phyloP scores from a whole-genome alignment of 345 rosid genomes.

The Punica granatum region DNA sequence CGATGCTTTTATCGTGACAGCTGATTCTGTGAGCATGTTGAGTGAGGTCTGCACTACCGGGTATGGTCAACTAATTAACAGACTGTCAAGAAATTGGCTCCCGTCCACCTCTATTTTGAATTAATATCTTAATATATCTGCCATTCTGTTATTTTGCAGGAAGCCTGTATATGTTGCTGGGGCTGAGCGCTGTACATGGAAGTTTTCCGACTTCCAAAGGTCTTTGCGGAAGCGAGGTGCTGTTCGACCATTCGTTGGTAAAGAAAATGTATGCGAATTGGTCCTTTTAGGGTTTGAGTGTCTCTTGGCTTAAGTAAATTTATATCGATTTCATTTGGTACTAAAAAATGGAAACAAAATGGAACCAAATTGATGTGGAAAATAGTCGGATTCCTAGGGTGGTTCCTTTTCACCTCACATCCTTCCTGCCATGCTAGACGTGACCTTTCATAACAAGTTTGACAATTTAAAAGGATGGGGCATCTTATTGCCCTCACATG shows the following conservation, averaged over 20 bases:
- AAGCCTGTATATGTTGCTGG: slow-evolving; percentile 84
- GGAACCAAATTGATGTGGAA: neutral
- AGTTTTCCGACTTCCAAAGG: slow-evolving; percentile 72
- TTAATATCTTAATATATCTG: neutral
- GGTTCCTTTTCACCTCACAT: neutral
- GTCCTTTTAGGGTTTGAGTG: neutral
- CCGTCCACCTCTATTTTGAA: neutral
- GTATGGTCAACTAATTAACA: slow-evolving; percentile 32
- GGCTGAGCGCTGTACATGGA: slow-evolving; percentile 79
- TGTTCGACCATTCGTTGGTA: slow-evolving; percentile 65
- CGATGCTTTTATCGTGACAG: slow-evolving; percentile 82
- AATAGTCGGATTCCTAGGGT: neutral
- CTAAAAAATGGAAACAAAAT: neutral
- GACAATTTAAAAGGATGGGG: neutral
- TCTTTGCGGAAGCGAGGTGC: slow-evolving; percentile 59
- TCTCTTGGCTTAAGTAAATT: neutral
- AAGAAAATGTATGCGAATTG: slow-evolving; percentile 61
- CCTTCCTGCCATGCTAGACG: neutral
- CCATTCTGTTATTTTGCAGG: slow-evolving; percentile 27
- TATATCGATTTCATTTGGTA: neutral
- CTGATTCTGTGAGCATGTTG: slow-evolving; percentile 95
- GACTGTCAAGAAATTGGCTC: neutral
- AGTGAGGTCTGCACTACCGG: slow-evolving; percentile 95
- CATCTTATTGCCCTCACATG: neutral
- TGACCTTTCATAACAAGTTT: neutral